Conservation (phyloP, 164 flowering plant species). For the Vitis rupestris region DNA sequence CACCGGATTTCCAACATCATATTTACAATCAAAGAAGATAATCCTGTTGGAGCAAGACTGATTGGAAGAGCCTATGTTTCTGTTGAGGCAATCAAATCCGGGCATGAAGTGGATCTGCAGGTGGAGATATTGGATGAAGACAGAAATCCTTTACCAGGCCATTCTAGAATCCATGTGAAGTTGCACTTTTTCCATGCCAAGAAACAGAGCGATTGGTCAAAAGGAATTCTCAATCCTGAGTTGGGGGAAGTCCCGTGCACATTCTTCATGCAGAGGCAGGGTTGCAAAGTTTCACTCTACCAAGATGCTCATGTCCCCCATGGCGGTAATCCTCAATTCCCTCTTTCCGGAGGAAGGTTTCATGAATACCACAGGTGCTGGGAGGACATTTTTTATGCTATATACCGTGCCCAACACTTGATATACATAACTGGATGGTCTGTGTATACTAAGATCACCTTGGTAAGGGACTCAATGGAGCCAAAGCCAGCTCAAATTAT, state of each 20-base stretch:
- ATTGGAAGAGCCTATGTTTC: slow-evolving; percentile 69
- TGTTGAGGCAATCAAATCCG: slow-evolving; percentile 35
- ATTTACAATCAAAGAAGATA: slow-evolving; percentile 53
- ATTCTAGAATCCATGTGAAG: slow-evolving; percentile 49
- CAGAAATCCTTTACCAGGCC: slow-evolving; percentile 32
- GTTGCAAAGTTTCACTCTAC: slow-evolving; percentile 52
- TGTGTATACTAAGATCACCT: slow-evolving; percentile 49
- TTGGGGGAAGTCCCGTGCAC: slow-evolving; percentile 48
- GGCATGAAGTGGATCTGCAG: slow-evolving; percentile 39
- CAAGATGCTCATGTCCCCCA: slow-evolving; percentile 61
- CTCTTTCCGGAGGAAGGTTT: slow-evolving; percentile 19
- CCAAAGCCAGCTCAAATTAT: slow-evolving; percentile 29
- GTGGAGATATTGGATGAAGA: slow-evolving; percentile 44
- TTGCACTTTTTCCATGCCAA: slow-evolving; percentile 35
- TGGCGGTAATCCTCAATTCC: slow-evolving; percentile 20
- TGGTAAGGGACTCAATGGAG: slow-evolving; percentile 53
- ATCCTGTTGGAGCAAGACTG: slow-evolving; percentile 52
- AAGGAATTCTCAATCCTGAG: slow-evolving; percentile 31
- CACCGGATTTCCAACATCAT: slow-evolving; percentile 45
- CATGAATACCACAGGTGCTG: slow-evolving; percentile 56
- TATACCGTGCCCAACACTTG: slow-evolving; percentile 48
- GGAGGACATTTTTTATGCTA: slow-evolving; percentile 72
- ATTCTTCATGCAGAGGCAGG: slow-evolving; percentile 49
- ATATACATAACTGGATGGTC: slow-evolving; percentile 84
- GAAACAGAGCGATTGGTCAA: slow-evolving; percentile 43